Percentiles rank a stretch among this genome's conserved stretches.
Evolutionary conservation across 2,329 filamentous ascomycete species (phyloP).

Genomic region (Diaporthe sp.): DNA sequence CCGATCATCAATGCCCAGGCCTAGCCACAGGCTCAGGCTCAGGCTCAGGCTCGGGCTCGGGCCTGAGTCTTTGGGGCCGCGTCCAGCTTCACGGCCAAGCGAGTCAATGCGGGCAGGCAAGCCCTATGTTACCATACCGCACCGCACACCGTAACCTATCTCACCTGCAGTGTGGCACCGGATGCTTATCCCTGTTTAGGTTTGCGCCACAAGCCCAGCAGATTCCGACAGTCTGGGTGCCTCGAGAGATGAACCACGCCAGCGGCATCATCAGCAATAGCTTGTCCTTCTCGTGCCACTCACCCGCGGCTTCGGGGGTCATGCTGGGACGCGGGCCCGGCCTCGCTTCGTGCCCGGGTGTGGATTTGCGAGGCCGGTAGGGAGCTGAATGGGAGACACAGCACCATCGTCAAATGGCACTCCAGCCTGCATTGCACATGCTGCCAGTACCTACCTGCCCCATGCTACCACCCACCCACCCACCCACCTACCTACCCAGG

Average conservation of each 20-base stretch:
- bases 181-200: conserved; percentile 39
- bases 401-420: conserved; percentile 5
- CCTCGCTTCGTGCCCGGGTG: conserved; percentile 22
- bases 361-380: conserved; percentile 12
- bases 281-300: conserved; percentile 6
- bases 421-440: neutral
- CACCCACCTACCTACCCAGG: neutral
- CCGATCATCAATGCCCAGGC: conserved; percentile 1
- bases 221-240: conserved; percentile 31
- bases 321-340: conserved; percentile 18
- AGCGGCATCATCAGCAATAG: conserved; percentile 24
- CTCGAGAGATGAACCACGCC: conserved; percentile 28
- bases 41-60: neutral
- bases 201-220: conserved; percentile 38
- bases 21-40: neutral
- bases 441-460: neutral
- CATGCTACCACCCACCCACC: neutral
- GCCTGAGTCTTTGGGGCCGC: neutral
- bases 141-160: conserved; percentile 24
- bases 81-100: conserved; percentile 17
- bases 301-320: neutral
- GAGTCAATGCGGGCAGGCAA: conserved; percentile 31
- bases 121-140: conserved; percentile 15
- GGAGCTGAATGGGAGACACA: conserved; percentile 10
- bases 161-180: conserved; percentile 37